These are phyloP conservation scores for Ustilago vetiveriae DNA, from an alignment of 1,284 basidiomycete species.

Conservation along the genomic window DNA sequence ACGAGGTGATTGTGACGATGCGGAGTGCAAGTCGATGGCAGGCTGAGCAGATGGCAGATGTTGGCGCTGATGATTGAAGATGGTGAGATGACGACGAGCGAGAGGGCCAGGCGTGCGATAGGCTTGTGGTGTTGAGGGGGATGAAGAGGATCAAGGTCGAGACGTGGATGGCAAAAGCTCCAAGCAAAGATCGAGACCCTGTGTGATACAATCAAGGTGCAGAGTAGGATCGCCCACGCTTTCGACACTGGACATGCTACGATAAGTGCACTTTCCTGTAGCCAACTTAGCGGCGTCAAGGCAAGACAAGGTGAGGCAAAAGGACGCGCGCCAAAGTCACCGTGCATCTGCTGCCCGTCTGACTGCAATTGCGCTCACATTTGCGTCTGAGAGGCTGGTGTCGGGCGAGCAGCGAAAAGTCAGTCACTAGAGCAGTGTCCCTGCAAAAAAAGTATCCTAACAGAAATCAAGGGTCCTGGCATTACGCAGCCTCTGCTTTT, in stretches of 20 bases:
- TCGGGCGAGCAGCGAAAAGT: constrained; percentile 4
- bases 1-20: no score
- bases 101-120: not conserved
- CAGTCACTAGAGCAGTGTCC: constrained; percentile 1
- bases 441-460: not conserved
- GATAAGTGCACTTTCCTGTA: no score
- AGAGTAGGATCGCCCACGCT: not conserved
- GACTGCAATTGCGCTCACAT: no score
- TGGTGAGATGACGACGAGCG: not conserved
- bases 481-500: not conserved
- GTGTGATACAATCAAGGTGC: no score
- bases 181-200: not conserved
- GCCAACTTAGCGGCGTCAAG: no score
- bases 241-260: not conserved
- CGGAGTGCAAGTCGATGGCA: no score
- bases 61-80: no score
- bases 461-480: constrained; percentile 14
- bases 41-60: no score
- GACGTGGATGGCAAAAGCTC: not conserved
- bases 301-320: no score
- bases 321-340: constrained; percentile 31
- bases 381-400: no score
- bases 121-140: no score
- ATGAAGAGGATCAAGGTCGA: no score
- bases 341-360: constrained; percentile 10